phyloP scores from a whole-genome alignment of 1,284 basidiomycete species.

The Schizophyllum amplum region DNA sequence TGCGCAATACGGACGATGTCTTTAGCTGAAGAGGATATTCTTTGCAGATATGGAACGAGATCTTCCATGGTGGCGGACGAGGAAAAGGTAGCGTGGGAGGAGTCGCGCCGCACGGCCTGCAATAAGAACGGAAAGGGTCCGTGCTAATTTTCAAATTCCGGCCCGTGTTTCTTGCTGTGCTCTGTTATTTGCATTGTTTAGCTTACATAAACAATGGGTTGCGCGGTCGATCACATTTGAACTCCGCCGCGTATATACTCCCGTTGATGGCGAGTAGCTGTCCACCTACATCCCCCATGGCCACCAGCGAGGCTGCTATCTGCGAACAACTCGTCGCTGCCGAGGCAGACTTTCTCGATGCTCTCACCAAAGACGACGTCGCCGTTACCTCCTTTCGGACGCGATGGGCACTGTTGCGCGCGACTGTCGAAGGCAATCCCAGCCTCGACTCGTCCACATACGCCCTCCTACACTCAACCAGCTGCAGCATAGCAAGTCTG shows the following conservation, averaged over 20 bases:
- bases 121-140: no score
- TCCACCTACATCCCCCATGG: neutral
- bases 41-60: neutral
- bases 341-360: constrained; percentile 15
- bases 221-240: neutral
- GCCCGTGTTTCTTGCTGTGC: no score
- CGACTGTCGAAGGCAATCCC: neutral
- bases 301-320: constrained; percentile 10
- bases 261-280: no score
- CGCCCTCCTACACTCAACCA: constrained; percentile 7
- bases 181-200: no score
- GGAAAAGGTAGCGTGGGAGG: neutral
- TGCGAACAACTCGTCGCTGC: constrained; percentile 11
- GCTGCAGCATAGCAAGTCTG: no score
- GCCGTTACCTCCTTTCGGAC: constrained; percentile 14
- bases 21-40: no score
- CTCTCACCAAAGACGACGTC: constrained; percentile 8
- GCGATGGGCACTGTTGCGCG: neutral
- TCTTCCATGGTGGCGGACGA: neutral
- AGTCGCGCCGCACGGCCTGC: no score
- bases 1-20: no score
- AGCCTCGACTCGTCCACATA: neutral
- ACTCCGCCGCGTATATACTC: neutral
- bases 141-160: no score
- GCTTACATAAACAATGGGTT: neutral